Evolutionary conservation across 306 rosid genomes (phyloP).

Genomic region (Casuarina glauca): DNA sequence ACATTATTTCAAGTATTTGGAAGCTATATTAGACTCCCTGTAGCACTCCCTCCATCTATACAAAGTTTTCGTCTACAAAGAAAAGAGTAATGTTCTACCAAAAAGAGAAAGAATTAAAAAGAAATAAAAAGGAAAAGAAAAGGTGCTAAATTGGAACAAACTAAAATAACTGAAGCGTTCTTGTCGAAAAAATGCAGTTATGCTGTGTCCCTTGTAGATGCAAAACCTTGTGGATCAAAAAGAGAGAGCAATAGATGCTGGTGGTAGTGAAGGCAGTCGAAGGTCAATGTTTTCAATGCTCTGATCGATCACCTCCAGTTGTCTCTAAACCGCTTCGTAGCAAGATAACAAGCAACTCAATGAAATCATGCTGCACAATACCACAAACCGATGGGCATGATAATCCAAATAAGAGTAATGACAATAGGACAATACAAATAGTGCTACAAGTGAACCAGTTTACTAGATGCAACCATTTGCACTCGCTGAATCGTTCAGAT

Average conservation of each 20-base stretch:
- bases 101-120: constrained; percentile 1
- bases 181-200: constrained; percentile 35
- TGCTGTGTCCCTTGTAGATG: constrained; percentile 24
- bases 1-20: neutral
- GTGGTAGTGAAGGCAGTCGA: constrained; percentile 25
- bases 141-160: constrained; percentile 23
- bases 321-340: constrained; percentile 20
- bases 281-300: constrained; percentile 19
- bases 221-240: constrained; percentile 33
- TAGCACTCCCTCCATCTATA: constrained; percentile 31
- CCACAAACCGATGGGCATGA: neutral
- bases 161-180: constrained; percentile 33
- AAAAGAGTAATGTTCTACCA: constrained; percentile 10
- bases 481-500: neutral
- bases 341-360: constrained; percentile 29
- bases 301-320: constrained; percentile 16
- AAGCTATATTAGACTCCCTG: constrained; percentile 21
- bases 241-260: constrained; percentile 34
- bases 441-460: neutral
- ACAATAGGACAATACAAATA: neutral
- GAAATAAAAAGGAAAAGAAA: neutral
- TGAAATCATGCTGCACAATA: constrained; percentile 29
- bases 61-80: constrained; percentile 26
- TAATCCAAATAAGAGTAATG: neutral
- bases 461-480: neutral